A percentile compares a stretch with the other conserved stretches of the same genome.
These are phyloP conservation scores for Sporothrix protearum DNA, from an alignment of 2,329 filamentous ascomycete genomes.

Conservation along the genomic window DNA sequence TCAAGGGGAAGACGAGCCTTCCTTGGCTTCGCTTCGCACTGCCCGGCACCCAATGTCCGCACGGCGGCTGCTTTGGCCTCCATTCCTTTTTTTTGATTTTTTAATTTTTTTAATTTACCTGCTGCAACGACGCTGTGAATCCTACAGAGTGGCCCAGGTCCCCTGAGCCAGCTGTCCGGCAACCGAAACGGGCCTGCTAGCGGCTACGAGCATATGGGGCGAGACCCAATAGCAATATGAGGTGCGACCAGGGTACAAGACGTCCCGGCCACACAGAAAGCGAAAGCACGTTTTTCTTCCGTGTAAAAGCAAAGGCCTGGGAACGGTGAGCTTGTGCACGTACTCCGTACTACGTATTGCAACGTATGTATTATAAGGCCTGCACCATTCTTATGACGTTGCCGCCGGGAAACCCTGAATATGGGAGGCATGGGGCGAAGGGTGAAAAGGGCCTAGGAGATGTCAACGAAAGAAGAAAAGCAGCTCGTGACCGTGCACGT, in stretches of 20 bases:
- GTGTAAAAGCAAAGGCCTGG: background rate
- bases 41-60: background rate
- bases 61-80: too few species aligned
- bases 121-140: background rate
- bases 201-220: background rate
- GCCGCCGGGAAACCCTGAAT: background rate
- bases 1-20: background rate
- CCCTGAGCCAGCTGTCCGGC: conserved; percentile 8
- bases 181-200: conserved; percentile 21
- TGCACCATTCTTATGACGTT: background rate
- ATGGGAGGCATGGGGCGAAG: background rate
- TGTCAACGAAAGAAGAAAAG: background rate
- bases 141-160: background rate
- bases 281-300: background rate
- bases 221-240: background rate
- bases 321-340: too few species aligned
- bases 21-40: too few species aligned
- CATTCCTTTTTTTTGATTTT: too few species aligned
- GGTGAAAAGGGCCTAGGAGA: background rate
- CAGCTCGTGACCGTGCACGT: background rate
- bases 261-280: too few species aligned
- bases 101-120: background rate
- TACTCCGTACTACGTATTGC: too few species aligned
- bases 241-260: background rate
- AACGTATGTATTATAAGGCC: background rate